Percentiles rank a stretch among this genome's conserved stretches.
Evolutionary conservation across 2,329 filamentous ascomycete species (phyloP).

Genomic region (Fusarium solani-melongenae): DNA sequence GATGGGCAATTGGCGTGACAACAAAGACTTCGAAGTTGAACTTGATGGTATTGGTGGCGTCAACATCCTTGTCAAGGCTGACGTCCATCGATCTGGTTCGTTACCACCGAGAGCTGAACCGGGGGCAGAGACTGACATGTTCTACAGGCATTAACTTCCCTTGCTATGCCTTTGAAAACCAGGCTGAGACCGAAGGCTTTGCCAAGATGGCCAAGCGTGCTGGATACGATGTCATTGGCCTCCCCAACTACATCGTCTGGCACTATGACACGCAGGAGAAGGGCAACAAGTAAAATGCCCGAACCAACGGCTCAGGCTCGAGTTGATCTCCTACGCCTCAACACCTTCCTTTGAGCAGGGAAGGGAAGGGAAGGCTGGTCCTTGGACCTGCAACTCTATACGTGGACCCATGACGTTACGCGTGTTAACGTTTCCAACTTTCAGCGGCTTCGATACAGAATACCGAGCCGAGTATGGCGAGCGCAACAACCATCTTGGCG

Average conservation of each 20-base stretch:
- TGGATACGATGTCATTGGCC: conserved; percentile 89
- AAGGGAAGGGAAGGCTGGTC: background rate
- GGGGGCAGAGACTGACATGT: conserved; percentile 36
- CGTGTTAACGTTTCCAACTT: conserved; percentile 34
- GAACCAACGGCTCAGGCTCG: conserved; percentile 1
- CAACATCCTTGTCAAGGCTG: conserved; percentile 96
- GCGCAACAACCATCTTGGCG: conserved; percentile 1
- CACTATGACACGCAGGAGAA: conserved; percentile 98
- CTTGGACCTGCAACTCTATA: conserved; percentile 11
- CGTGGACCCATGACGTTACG: conserved; percentile 33
- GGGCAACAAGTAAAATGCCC: conserved; percentile 68
- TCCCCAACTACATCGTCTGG: conserved; percentile 99
- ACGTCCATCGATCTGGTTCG: conserved; percentile 93
- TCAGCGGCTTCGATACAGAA: background rate
- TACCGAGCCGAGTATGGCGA: conserved; percentile 10
- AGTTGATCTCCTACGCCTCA: conserved; percentile 6
- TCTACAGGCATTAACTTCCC: conserved; percentile 92
- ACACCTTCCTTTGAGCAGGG: background rate
- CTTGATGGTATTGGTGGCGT: conserved; percentile 97
- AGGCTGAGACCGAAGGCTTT: conserved; percentile 98
- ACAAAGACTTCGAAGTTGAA: conserved; percentile 92
- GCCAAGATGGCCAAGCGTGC: conserved; percentile 98
- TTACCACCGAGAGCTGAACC: conserved; percentile 13
- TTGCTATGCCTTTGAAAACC: conserved; percentile 96
- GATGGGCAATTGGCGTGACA: conserved; percentile 91